Conservation (phyloP, 2,329 filamentous ascomycete genomes). For the Colletotrichum limetticola region DNA sequence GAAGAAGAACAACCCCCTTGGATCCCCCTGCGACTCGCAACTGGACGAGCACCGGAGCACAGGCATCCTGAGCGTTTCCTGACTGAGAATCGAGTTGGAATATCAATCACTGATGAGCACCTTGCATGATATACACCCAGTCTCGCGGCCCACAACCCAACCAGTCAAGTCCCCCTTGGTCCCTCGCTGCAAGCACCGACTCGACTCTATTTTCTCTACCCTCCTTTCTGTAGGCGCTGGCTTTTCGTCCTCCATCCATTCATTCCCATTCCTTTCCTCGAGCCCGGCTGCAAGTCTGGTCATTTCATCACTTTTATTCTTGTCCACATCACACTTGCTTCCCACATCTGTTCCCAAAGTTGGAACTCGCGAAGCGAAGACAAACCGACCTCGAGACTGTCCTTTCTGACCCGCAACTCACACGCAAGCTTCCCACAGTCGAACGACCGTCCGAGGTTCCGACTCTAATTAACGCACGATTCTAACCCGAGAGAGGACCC, state of each 20-base stretch:
- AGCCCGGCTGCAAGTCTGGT: conserved; percentile 35
- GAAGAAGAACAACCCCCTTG: conserved; percentile 17
- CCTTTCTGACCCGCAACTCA: conserved; percentile 29
- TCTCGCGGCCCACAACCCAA: conserved; percentile 34
- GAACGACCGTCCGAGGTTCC: conserved; percentile 30
- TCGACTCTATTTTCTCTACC: conserved; percentile 34
- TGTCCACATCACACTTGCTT: conserved; percentile 12
- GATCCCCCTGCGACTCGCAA: conserved; percentile 28
- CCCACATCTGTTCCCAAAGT: background rate
- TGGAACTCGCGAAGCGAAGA: conserved; percentile 16
- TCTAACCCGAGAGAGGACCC: conserved; percentile 19
- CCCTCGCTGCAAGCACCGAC: conserved; percentile 26
- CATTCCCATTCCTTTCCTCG: conserved; percentile 35
- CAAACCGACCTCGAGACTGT: conserved; percentile 21
- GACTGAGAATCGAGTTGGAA: conserved; percentile 27
- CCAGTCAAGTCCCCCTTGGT: conserved; percentile 30
- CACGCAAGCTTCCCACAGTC: conserved; percentile 21
- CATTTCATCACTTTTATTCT: conserved; percentile 31
- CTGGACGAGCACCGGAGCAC: conserved; percentile 33
- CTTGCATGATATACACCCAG: conserved; percentile 38
- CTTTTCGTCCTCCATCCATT: conserved; percentile 41
- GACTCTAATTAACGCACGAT: conserved; percentile 34
- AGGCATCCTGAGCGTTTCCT: conserved; percentile 34
- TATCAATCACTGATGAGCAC: conserved; percentile 34
- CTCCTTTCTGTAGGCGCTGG: conserved; percentile 41